These are phyloP conservation scores for Leptodontidium sp. DNA, from an alignment of 2,329 filamentous ascomycete species.

Conservation along the genomic window DNA sequence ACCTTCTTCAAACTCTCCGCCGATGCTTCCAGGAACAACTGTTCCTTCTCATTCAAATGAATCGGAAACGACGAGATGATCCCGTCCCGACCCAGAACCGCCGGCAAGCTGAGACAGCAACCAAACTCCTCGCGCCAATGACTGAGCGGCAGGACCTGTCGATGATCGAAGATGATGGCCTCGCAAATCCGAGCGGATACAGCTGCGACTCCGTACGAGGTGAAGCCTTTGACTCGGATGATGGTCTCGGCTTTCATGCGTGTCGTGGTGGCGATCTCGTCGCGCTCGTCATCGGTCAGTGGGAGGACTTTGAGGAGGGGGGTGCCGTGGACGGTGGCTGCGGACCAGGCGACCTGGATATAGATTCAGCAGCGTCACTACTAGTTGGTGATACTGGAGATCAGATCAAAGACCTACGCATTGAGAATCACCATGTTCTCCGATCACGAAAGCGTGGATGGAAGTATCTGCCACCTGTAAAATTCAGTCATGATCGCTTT, in stretches of 20 bases:
- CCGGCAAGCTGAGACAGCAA: constrained; percentile 59
- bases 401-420: constrained; percentile 45
- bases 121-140: constrained; percentile 56
- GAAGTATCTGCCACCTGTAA: constrained; percentile 45
- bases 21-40: constrained; percentile 1
- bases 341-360: no score
- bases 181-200: constrained; percentile 58
- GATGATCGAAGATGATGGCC: constrained; percentile 58
- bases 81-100: constrained; percentile 56
- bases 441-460: constrained; percentile 55
- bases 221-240: constrained; percentile 58
- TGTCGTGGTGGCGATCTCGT: constrained; percentile 53
- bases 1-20: constrained; percentile 33
- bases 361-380: constrained; percentile 40
- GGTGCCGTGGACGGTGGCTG: no score
- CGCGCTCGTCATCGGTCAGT: neutral
- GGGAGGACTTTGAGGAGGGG: no score
- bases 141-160: constrained; percentile 56
- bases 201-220: constrained; percentile 58
- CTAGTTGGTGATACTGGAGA: constrained; percentile 26
- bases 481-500: constrained; percentile 13
- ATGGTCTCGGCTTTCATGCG: constrained; percentile 57
- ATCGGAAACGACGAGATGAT: constrained; percentile 50
- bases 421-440: constrained; percentile 58
- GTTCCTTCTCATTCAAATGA: no score